phyloP scores from a whole-genome alignment of 208 protist species.

The Lotmaria passim region DNA sequence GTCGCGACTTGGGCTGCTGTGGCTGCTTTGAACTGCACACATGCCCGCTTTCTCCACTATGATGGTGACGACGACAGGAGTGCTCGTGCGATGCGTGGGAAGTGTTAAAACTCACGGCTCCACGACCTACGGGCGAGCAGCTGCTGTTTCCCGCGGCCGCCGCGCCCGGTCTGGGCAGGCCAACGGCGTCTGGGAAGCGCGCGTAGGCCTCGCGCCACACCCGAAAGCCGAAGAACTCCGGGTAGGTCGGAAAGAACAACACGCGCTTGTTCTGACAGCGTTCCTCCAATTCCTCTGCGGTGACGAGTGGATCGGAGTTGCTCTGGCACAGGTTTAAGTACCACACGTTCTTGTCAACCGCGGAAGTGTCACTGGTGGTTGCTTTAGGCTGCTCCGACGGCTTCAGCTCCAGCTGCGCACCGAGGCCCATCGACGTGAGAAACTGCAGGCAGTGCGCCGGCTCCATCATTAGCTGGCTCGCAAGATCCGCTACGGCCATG shows the following conservation, averaged over 20 bases:
- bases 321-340: conserved; percentile 35
- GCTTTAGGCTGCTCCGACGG: neutral
- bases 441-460: conserved; percentile 59
- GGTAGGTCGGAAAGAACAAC: conserved; percentile 70
- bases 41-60: too few relatives aligned
- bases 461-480: conserved; percentile 59
- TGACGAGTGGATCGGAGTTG: conserved; percentile 41
- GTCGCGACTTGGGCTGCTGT: too few relatives aligned
- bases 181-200: conserved; percentile 45
- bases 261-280: conserved; percentile 46
- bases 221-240: conserved; percentile 73
- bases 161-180: conserved; percentile 3
- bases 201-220: conserved; percentile 64
- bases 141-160: neutral
- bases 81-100: neutral
- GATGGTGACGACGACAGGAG: too few relatives aligned
- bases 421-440: conserved; percentile 65
- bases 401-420: conserved; percentile 26
- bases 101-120: neutral
- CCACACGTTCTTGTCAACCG: too few relatives aligned
- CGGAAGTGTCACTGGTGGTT: neutral
- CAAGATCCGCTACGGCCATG: conserved; percentile 48
- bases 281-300: conserved; percentile 60
- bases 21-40: too few relatives aligned
- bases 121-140: conserved; percentile 8